Evolutionary conservation across 2,329 filamentous ascomycete genomes (phyloP), one percentile per base, ranked within the genome.

Genomic region (Fusarium haematococcum): DNA sequence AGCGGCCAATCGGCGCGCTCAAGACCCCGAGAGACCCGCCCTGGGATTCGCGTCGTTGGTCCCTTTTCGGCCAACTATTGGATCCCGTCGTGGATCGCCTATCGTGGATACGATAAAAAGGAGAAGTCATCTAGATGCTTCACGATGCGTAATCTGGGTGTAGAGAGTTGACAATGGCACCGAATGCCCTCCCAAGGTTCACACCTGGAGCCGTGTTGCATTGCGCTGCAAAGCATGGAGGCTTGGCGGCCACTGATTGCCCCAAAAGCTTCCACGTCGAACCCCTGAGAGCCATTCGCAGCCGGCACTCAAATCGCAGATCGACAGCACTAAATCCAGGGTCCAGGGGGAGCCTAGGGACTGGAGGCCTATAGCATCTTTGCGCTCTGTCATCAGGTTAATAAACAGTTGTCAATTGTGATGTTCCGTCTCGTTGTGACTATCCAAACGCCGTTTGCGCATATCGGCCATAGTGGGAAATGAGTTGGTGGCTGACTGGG

Each of bases 261-360:
- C 63, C 45, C 11, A 68, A 57, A 20, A 60, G 63, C 20, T 52
- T 60, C 25, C 35, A 39, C 27, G 33, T 32, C 16, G 27, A 62
- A 70, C 72, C 72, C 72, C 72, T 75, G 72, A 70, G 67, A 67
- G 41, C 43, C 56, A 43, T 61, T 61, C 41, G 63, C 35, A 68
- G 39, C 33, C 56, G 52, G 48, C 48, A 30, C 48, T 20, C 48
- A 32, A 63, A 59, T 69, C 37, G 32, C 45, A 52, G 71, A 75
- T 75, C 72, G 57, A 41, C 72, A 73, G 66, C 69, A 62, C 72
- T 75, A 75, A 75, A 75, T 75, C 45, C 66, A 73, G 72, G 72
- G 72, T 73, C 66, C 56, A 69, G 41, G 30, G 52, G 23, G 32
- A 33, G 4, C 48, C 48, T 30, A 32, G 27, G 18, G 27, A 32